phyloP scores from a whole-genome alignment of 441 rosid species.

The Pelargonium australe region DNA sequence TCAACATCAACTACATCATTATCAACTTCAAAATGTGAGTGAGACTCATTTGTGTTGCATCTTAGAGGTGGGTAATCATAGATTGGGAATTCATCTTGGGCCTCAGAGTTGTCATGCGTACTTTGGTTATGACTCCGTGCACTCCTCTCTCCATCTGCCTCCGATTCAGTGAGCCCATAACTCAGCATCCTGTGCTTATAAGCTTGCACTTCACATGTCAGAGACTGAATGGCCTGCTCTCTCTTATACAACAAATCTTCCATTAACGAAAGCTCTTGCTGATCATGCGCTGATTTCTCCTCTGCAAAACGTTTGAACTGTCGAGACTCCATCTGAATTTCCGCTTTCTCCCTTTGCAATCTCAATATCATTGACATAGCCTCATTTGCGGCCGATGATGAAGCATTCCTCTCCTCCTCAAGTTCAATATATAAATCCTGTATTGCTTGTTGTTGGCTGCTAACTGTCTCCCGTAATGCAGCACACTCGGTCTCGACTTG shows the following conservation, averaged over 20 bases:
- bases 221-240: constrained; percentile 74
- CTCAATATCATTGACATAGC: constrained; percentile 96
- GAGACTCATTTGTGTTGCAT: constrained; percentile 61
- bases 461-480: constrained; percentile 66
- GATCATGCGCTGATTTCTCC: constrained; percentile 94
- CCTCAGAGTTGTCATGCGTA: constrained; percentile 36
- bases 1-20: constrained; percentile 56
- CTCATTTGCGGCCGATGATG: constrained; percentile 88
- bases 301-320: constrained; percentile 88
- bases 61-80: constrained; percentile 72
- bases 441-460: constrained; percentile 62
- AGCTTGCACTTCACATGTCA: constrained; percentile 75
- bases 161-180: constrained; percentile 64
- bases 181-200: constrained; percentile 93
- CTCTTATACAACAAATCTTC: constrained; percentile 84
- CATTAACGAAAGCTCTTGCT: constrained; percentile 56
- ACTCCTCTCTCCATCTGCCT: constrained; percentile 39
- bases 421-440: constrained; percentile 62
- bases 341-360: constrained; percentile 96
- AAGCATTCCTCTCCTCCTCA: constrained; percentile 92
- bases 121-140: constrained; percentile 32
- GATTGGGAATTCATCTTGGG: constrained; percentile 39
- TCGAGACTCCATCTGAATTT: constrained; percentile 78
- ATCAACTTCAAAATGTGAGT: constrained; percentile 42
- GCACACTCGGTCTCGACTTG: constrained; percentile 71